Conservation (phyloP, 371 early-diverging fungal genomes). For the Mortierella sp. region DNA sequence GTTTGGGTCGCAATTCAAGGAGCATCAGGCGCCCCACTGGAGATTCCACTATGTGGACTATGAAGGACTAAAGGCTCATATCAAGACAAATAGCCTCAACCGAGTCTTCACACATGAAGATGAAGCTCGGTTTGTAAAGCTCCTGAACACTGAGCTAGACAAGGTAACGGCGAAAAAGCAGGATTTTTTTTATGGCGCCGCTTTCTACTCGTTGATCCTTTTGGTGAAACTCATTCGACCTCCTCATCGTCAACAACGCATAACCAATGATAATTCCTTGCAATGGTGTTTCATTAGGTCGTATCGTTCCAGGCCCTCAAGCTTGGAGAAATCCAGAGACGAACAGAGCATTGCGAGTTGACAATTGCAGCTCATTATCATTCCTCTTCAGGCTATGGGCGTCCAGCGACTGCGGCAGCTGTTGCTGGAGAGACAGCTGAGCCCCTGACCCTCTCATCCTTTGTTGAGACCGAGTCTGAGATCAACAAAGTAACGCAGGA, state of each 20-base stretch:
- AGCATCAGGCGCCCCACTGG: constrained; percentile 75
- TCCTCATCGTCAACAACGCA: background rate
- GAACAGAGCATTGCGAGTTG: constrained; percentile 86
- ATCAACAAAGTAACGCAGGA: constrained; percentile 83
- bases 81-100: constrained; percentile 58
- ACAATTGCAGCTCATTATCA: constrained; percentile 69
- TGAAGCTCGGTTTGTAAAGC: constrained; percentile 79
- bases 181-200: background rate
- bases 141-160: constrained; percentile 82
- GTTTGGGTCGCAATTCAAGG: constrained; percentile 79
- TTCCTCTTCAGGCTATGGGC: constrained; percentile 39
- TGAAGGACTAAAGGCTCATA: constrained; percentile 76
- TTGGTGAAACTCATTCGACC: background rate
- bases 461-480: constrained; percentile 71
- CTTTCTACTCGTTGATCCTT: background rate
- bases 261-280: background rate
- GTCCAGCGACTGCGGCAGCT: constrained; percentile 55
- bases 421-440: constrained; percentile 22
- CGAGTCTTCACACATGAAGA: constrained; percentile 66
- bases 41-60: constrained; percentile 88
- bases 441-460: constrained; percentile 34
- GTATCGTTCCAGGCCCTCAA: constrained; percentile 82
- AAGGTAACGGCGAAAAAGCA: constrained; percentile 63
- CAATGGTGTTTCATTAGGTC: constrained; percentile 58
- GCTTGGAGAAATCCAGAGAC: constrained; percentile 81